Evolutionary conservation across 129 eudicot genomes (phyloP).

Genomic region (Escallonia herrerae): DNA sequence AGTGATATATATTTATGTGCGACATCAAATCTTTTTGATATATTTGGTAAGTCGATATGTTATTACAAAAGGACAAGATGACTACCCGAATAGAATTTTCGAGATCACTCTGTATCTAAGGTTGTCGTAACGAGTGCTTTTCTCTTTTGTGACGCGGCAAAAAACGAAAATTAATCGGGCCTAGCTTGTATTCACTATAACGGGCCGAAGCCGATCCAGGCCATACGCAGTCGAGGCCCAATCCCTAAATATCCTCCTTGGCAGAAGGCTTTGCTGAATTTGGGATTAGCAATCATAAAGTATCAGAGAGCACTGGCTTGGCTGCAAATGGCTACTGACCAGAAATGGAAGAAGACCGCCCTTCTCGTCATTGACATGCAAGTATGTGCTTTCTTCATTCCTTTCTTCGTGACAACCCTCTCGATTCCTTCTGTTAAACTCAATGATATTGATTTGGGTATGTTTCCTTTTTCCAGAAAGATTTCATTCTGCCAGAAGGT

Average conservation of each 20-base stretch:
- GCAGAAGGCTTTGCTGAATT: too few relatives aligned
- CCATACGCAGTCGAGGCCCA: neutral
- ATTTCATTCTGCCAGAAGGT: constrained; percentile 51
- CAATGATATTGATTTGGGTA: too few relatives aligned
- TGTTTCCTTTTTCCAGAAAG: constrained; percentile 44
- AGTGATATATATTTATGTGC: too few relatives aligned
- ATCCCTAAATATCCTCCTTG: neutral
- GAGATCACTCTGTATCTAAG: too few relatives aligned
- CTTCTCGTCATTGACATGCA: constrained; percentile 94
- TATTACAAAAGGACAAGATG: too few relatives aligned
- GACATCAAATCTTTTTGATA: too few relatives aligned
- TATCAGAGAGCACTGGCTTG: neutral
- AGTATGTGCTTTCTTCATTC: constrained; percentile 18
- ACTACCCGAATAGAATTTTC: too few relatives aligned
- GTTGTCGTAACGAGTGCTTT: too few relatives aligned
- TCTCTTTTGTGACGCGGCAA: too few relatives aligned
- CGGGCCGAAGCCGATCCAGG: neutral
- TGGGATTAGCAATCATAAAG: neutral
- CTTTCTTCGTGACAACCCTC: neutral
- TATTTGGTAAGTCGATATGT: too few relatives aligned
- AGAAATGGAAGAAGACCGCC: constrained; percentile 51
- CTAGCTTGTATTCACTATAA: neutral
- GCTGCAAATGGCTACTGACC: constrained; percentile 20
- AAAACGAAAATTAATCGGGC: neutral
- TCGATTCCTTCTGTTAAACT: too few relatives aligned